Conservation (phyloP, 495 filamentous ascomycete genomes). For the Melanomma pulvis-pyrius region DNA sequence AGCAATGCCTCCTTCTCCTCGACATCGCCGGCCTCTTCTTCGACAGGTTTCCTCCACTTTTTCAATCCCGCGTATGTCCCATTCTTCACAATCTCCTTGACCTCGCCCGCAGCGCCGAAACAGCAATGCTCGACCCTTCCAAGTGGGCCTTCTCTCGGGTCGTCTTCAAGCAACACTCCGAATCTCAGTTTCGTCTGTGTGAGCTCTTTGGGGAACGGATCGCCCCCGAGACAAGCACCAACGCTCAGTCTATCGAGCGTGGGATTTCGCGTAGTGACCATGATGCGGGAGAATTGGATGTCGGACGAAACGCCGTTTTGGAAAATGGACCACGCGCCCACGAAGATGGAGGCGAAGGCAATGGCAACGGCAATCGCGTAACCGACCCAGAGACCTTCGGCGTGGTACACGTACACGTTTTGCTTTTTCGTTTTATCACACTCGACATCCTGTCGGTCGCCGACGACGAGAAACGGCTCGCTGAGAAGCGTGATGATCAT, state of each 20-base stretch:
- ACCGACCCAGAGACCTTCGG: conserved; percentile 45
- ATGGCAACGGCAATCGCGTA: conserved; percentile 45
- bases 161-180: conserved; percentile 43
- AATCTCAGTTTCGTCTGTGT: conserved; percentile 45
- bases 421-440: conserved; percentile 39
- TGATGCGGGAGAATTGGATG: conserved; percentile 48
- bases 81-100: conserved; percentile 36
- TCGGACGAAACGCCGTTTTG: conserved; percentile 48
- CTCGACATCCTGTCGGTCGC: conserved; percentile 15
- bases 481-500: conserved; percentile 46
- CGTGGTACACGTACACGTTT: conserved; percentile 44
- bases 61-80: conserved; percentile 40
- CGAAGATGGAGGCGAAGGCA: conserved; percentile 39
- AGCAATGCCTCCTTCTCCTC: conserved; percentile 30
- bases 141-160: conserved; percentile 25
- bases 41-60: conserved; percentile 22
- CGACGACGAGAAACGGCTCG: conserved; percentile 44
- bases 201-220: conserved; percentile 47
- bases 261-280: conserved; percentile 49
- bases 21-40: conserved; percentile 21
- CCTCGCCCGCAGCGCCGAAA: conserved; percentile 35
- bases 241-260: conserved; percentile 45
- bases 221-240: conserved; percentile 48
- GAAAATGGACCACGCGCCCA: conserved; percentile 41
- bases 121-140: conserved; percentile 35